Base-by-base conservation (phyloP, 2,329 filamentous ascomycete genomes). In the Microdochium trichocladiopsis region DNA sequence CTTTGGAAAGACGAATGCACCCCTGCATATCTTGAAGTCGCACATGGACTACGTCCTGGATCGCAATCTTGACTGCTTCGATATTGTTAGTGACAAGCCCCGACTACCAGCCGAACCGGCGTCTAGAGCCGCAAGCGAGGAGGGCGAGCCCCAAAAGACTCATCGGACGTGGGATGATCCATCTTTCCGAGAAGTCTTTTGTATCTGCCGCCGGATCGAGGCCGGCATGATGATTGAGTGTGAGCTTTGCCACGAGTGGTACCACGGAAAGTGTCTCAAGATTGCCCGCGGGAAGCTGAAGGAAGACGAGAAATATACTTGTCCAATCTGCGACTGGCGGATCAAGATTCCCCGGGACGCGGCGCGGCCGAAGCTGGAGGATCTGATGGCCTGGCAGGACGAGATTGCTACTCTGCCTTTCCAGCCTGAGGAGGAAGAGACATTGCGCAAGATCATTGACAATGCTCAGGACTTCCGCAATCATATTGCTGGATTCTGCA, bases 141-240 rank as follows among this genome's bases (percentile, higher is more conserved):
- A 75, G 31, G 50, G 63, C 50, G 72, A 76, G 8, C 78, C 75
- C 8, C 23, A 48, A 23, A 77, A 76, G 47, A 64, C 70, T 50
- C 77, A 67, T 55, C 79, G 71, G 59, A 56, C 61, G n/a, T 86
- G 73, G 78, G 76, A 86, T 61, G 79, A 87, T 61, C 80, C 75
- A 65, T 84, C 72, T 28, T 78, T 78, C 52, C 71, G 82, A 33
- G 92, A 97, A 65, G 93, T 97, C 0, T 99, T 97, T 68, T 99
- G 94, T 69, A 96, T 99, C 59, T 99, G 94, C 71, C 84, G 94
- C 54, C 90, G 86, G 57, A 83, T 90, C 6, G 94, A 99, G 69
- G 91, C 93, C 36, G 94, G 94, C 50, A 95, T 97, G 87, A 99
- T 99, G 94, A 97, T 99, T 61, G 94, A 99, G 70, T 99, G 94